These are phyloP conservation scores for Ceratocystis diversiconidia DNA, from an alignment of 2,329 filamentous ascomycete genomes.

Conservation along the genomic window DNA sequence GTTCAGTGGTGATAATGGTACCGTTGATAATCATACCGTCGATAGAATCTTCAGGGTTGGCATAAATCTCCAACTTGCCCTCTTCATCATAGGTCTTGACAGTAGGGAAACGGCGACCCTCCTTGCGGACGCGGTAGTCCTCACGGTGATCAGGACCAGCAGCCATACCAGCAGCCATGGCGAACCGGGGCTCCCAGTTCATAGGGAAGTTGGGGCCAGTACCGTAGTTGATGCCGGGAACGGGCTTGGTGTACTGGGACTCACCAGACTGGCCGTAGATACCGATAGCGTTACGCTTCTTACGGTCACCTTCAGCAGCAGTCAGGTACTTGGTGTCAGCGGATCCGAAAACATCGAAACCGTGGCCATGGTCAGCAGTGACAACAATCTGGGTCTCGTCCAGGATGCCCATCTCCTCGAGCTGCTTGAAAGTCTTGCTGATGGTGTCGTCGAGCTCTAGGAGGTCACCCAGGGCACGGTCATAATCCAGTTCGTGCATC, in stretches of 20 bases:
- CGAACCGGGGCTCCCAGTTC: slow-evolving; percentile 77
- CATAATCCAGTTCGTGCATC: slow-evolving; percentile 77
- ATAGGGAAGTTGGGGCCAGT: slow-evolving; percentile 64
- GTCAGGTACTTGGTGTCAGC: slow-evolving; percentile 68
- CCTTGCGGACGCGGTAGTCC: slow-evolving; percentile 57
- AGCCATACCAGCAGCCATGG: slow-evolving; percentile 56
- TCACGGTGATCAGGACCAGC: slow-evolving; percentile 64
- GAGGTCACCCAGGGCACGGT: slow-evolving; percentile 70
- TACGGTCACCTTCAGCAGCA: slow-evolving; percentile 48
- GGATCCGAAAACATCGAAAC: slow-evolving; percentile 73
- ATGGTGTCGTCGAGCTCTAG: slow-evolving; percentile 77
- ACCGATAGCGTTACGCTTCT: slow-evolving; percentile 63
- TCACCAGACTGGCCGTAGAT: slow-evolving; percentile 59
- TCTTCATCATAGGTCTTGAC: slow-evolving; percentile 36
- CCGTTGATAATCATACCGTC: slow-evolving; percentile 63
- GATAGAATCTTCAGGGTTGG: slow-evolving; percentile 50
- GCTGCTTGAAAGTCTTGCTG: slow-evolving; percentile 56
- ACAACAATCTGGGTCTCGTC: slow-evolving; percentile 68
- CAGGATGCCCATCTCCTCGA: slow-evolving; percentile 49
- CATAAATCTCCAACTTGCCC: slow-evolving; percentile 34
- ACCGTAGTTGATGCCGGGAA: slow-evolving; percentile 49
- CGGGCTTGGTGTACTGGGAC: slow-evolving; percentile 55
- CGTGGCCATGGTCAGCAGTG: slow-evolving; percentile 79
- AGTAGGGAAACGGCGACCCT: slow-evolving; percentile 48
- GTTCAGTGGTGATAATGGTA: slow-evolving; percentile 48